Evolutionary conservation across 345 rosid genomes (phyloP).

Genomic region (Heritiera fomes): DNA sequence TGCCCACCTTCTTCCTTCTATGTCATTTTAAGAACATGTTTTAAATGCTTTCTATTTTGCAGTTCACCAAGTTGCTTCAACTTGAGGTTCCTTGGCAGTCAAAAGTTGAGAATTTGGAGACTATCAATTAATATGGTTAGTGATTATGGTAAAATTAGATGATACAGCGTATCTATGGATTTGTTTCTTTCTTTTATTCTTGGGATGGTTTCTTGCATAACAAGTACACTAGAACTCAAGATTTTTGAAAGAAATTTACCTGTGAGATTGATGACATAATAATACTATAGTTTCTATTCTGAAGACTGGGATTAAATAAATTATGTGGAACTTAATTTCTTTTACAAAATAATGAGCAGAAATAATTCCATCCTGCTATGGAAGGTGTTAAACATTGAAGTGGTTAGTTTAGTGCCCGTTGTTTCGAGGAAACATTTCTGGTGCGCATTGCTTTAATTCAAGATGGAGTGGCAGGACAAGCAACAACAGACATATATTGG

Average conservation of each 20-base stretch:
- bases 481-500: background rate
- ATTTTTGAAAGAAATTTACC: background rate
- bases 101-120: constrained; percentile 37
- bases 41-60: constrained; percentile 23
- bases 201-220: background rate
- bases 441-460: background rate
- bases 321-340: constrained; percentile 4
- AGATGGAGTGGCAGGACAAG: background rate
- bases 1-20: background rate
- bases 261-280: constrained; percentile 4
- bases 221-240: background rate
- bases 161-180: background rate
- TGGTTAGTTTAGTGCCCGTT: too few species aligned
- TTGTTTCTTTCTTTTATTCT: background rate
- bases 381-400: background rate
- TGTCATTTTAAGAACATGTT: background rate
- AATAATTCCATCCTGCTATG: background rate
- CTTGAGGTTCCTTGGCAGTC: constrained; percentile 55
- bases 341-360: constrained; percentile 8
- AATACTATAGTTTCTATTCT: background rate
- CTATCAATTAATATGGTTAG: constrained; percentile 40
- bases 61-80: constrained; percentile 80
- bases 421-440: background rate
- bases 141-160: background rate
- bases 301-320: background rate